Conservation (phyloP, 768 basidiomycete species). For the Sporobolomyces phaffii region DNA sequence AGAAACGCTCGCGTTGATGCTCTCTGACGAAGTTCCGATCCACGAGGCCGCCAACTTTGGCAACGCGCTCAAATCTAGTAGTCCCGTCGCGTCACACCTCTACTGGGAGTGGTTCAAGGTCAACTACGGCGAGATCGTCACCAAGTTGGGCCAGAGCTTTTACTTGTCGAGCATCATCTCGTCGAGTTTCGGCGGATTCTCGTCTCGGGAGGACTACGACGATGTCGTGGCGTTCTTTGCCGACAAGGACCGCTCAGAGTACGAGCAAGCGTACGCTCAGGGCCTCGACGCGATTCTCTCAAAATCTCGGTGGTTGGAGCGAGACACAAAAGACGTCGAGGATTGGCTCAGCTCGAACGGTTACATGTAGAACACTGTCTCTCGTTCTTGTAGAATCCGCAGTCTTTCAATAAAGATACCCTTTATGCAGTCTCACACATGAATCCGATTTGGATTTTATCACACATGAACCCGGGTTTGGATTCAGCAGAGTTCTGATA, state of each 20-base stretch:
- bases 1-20: slow-evolving; percentile 30
- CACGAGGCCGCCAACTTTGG: slow-evolving; percentile 65
- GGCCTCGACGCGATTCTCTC: slow-evolving; percentile 63
- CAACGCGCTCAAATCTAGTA: slow-evolving; percentile 53
- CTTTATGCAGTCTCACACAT: no score
- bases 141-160: slow-evolving; percentile 59
- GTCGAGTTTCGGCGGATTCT: slow-evolving; percentile 52
- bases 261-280: slow-evolving; percentile 63
- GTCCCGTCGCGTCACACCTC: slow-evolving; percentile 55
- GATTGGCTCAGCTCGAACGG: slow-evolving; percentile 33
- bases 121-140: slow-evolving; percentile 53
- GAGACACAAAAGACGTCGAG: slow-evolving; percentile 39
- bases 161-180: slow-evolving; percentile 48
- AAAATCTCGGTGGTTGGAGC: slow-evolving; percentile 57
- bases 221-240: slow-evolving; percentile 68
- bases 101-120: slow-evolving; percentile 62
- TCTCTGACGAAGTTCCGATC: slow-evolving; percentile 52
- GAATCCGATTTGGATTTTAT: no score
- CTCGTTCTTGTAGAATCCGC: no score
- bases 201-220: slow-evolving; percentile 63
- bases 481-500: no score
- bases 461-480: no score
- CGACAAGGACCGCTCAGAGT: slow-evolving; percentile 60
- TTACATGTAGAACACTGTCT: background rate
- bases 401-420: no score